Base-by-base conservation (phyloP, 331 rosid genomes). In the Phaseolus coccineus region DNA sequence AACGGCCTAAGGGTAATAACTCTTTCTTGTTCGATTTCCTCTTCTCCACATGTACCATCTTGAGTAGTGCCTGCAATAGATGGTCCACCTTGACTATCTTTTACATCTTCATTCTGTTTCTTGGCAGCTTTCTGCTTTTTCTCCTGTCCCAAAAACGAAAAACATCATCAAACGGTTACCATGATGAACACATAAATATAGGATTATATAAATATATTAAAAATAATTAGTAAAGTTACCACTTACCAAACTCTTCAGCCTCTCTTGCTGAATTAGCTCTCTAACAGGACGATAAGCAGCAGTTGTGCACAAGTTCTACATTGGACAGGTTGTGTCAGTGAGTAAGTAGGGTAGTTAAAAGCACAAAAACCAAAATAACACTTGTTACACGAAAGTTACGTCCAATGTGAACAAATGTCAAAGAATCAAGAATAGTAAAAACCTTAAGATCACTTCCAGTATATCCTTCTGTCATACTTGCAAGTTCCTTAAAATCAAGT, bases 371-470 rank as follows among this genome's bases (percentile, higher is more conserved):
- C 44, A 66, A 78, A n/a, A 42, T 56, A 46, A 46, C 63, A 74
- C 58, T 22, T 11, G 35, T 5, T 14, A 2, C 25, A 51, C 46
- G 5, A 68, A 19, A 15, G 22, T 35, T 64, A 13, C 0, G 10
- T 33, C 40, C 12, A 62, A 5, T 6, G 13, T 15, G 10, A 31
- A 62, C 7, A 35, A 8, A 19, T 42, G 52, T 53, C 22, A 75
- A 46, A 25, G 80, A 33, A 68, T 42, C 73, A 46, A 25, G 80
- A 33, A 68, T 42, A 5, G 59, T 27, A 69, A 83, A 67, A 80
- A 93, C 99, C 98, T 89, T 93, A 1, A 96, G 88, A 88, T 96
- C 99, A 80, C 99, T 96, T 85, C 99, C 99, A 57, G 92, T 89
- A 61, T 85, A 96, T 76, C 98, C 99, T 84, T 91, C 99, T 28